Conservation (phyloP, 306 rosid species). For the Castanea sativa region DNA sequence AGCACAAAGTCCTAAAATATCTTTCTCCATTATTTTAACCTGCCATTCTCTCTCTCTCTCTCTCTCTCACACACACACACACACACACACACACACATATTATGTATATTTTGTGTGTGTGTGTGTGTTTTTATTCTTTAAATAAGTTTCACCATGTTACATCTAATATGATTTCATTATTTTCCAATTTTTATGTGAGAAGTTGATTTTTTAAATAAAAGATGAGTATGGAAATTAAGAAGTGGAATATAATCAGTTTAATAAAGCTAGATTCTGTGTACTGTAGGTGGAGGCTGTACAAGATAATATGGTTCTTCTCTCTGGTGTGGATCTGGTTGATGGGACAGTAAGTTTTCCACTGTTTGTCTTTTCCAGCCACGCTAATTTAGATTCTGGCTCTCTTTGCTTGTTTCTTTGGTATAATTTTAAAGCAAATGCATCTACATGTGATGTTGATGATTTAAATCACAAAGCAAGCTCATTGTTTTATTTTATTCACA, state of each 20-base stretch:
- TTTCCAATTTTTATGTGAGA: background rate
- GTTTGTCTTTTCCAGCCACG: slow-evolving; percentile 21
- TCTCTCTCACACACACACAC: no score
- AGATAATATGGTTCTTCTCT: slow-evolving; percentile 71
- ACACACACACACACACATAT: background rate
- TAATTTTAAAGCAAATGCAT: background rate
- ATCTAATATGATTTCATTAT: background rate
- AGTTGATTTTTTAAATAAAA: background rate
- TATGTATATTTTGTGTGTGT: background rate
- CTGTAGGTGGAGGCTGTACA: slow-evolving; percentile 77
- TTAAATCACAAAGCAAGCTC: background rate
- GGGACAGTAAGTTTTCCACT: slow-evolving; percentile 74
- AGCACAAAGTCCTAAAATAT: background rate
- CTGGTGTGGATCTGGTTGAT: slow-evolving; percentile 95
- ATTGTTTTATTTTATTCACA: slow-evolving; percentile 42
- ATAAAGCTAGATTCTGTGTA: slow-evolving; percentile 1
- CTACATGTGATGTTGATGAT: slow-evolving; percentile 12
- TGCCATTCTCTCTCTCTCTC: background rate
- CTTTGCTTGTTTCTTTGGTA: slow-evolving; percentile 3
- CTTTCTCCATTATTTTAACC: background rate
- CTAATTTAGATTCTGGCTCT: background rate
- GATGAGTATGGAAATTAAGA: background rate
- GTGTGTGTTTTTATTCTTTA: background rate
- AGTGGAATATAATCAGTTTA: background rate
- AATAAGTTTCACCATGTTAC: background rate